A percentile compares a stretch with the other conserved stretches of the same genome.
Evolutionary conservation across 495 filamentous ascomycete species (phyloP).

Genomic region (Tuber melanosporum): DNA sequence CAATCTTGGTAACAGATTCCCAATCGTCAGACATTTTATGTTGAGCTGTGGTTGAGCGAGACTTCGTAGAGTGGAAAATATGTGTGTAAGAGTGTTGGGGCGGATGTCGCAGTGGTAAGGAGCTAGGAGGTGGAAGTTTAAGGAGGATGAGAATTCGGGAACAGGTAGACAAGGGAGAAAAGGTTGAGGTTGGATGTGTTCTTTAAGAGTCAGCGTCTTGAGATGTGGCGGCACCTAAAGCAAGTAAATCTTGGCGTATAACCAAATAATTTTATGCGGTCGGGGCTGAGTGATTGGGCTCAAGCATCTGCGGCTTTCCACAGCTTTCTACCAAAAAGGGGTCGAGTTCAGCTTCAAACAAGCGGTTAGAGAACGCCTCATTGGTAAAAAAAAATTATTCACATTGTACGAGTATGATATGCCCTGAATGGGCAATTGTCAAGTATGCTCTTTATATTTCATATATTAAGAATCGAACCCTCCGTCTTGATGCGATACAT

Average conservation of each 20-base stretch:
- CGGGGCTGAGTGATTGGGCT: background rate
- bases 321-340: slow-evolving; percentile 19
- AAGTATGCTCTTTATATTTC: slow-evolving; percentile 7
- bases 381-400: background rate
- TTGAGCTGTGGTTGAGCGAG: slow-evolving; percentile 7
- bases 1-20: slow-evolving; percentile 89
- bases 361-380: slow-evolving; percentile 2
- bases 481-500: background rate
- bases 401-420: background rate
- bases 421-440: background rate
- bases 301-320: slow-evolving; percentile 18
- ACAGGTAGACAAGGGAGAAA: slow-evolving; percentile 23
- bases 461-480: slow-evolving; percentile 4
- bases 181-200: slow-evolving; percentile 8
- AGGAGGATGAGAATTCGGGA: slow-evolving; percentile 23
- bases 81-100: slow-evolving; percentile 18
- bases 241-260: slow-evolving; percentile 14
- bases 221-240: slow-evolving; percentile 8
- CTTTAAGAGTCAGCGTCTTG: slow-evolving; percentile 30
- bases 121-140: slow-evolving; percentile 5
- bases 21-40: slow-evolving; percentile 64
- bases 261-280: slow-evolving; percentile 12
- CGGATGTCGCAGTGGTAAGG: slow-evolving; percentile 6
- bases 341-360: slow-evolving; percentile 6
- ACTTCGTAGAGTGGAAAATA: background rate